Evolutionary conservation across 1,139 yeast species (phyloP).

Genomic region (Hyphopichia wangnamkhiaoensis): DNA sequence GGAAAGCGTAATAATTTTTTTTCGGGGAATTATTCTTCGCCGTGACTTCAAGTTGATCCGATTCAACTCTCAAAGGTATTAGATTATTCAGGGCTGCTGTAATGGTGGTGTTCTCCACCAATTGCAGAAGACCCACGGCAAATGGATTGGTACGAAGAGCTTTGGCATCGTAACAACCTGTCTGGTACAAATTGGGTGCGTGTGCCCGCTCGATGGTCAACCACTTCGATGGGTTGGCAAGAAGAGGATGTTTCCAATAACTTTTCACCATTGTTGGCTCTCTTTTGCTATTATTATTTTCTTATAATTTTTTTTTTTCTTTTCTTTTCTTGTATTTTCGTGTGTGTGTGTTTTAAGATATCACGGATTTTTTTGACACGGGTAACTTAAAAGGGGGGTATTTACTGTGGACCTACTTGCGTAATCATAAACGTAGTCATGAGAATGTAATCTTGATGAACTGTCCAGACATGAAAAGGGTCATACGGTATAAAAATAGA

Average conservation of each 20-base stretch:
- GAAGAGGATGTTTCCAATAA: slow-evolving; percentile 23
- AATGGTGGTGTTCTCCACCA: slow-evolving; percentile 2
- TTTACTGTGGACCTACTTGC: no score
- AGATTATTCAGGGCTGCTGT: neutral
- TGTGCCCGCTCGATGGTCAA: slow-evolving; percentile 20
- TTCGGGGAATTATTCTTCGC: no score
- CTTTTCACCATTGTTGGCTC: slow-evolving; percentile 5
- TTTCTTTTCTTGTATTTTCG: no score
- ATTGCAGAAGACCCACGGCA: slow-evolving; percentile 11
- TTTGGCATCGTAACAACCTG: slow-evolving; percentile 14
- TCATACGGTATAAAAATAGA: no score
- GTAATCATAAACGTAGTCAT: no score
- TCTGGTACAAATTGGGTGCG: slow-evolving; percentile 14
- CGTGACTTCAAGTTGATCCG: neutral
- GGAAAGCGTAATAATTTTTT: neutral
- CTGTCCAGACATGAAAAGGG: no score
- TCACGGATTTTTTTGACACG: no score
- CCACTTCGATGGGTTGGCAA: slow-evolving; percentile 27
- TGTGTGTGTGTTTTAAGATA: no score
- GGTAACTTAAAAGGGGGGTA: no score
- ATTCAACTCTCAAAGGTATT: neutral
- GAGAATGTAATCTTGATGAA: no score
- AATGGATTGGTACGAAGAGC: slow-evolving; percentile 23
- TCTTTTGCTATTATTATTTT: no score
- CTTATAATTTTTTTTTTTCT: no score